These are phyloP conservation scores for Blastobotrys capitulatus DNA, from an alignment of 1,139 yeast species.

Conservation along the genomic window DNA sequence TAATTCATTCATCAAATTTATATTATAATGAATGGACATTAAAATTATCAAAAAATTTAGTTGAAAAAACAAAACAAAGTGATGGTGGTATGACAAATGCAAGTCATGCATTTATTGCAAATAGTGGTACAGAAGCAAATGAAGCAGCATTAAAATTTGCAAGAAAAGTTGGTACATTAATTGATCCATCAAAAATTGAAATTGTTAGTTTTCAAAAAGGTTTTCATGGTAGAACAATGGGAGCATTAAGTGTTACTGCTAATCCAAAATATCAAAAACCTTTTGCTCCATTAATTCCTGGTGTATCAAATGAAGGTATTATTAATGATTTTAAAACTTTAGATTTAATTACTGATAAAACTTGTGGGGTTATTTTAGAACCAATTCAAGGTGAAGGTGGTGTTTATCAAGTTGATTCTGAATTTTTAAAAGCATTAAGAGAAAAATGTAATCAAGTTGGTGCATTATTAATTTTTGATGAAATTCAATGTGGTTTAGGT, in stretches of 20 bases:
- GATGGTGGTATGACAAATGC: slow-evolving; percentile 76
- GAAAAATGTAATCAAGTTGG: slow-evolving; percentile 63
- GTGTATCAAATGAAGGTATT: slow-evolving; percentile 58
- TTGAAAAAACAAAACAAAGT: slow-evolving; percentile 57
- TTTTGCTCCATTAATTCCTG: slow-evolving; percentile 84
- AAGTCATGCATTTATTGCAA: slow-evolving; percentile 77
- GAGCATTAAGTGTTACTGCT: slow-evolving; percentile 87
- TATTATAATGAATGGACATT: slow-evolving; percentile 84
- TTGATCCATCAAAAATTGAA: slow-evolving; percentile 51
- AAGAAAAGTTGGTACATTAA: slow-evolving; percentile 63
- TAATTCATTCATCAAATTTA: slow-evolving; percentile 81
- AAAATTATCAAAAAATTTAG: slow-evolving; percentile 64
- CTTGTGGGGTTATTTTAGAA: slow-evolving; percentile 91
- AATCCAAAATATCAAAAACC: slow-evolving; percentile 90
- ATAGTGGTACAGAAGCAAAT: slow-evolving; percentile 95
- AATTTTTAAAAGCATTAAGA: slow-evolving; percentile 62
- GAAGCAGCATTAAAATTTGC: slow-evolving; percentile 98
- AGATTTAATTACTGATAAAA: slow-evolving; percentile 58
- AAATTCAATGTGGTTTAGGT: slow-evolving; percentile 95
- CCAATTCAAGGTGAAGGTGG: slow-evolving; percentile 99
- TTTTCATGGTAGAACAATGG: slow-evolving; percentile 94
- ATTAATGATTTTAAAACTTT: slow-evolving; percentile 58
- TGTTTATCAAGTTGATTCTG: slow-evolving; percentile 58
- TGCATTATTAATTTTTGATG: slow-evolving; percentile 82
- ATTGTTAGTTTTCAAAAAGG: slow-evolving; percentile 81